Conservation (phyloP, 1,284 basidiomycete genomes). For the Ganoderma boninense region DNA sequence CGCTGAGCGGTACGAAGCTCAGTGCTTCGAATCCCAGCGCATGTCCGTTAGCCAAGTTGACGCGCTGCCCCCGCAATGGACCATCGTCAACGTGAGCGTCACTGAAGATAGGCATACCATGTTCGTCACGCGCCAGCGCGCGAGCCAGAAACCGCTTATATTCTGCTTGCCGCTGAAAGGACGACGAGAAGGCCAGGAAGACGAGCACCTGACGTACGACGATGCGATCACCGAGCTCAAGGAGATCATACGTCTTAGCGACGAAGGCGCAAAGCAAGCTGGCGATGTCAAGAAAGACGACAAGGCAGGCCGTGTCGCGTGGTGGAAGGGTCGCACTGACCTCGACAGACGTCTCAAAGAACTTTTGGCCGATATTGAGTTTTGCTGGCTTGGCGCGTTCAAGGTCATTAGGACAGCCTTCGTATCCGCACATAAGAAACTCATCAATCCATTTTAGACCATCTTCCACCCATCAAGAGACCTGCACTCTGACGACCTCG, state of each 20-base stretch:
- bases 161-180: constrained; percentile 92
- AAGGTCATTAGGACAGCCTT: constrained; percentile 65
- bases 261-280: constrained; percentile 81
- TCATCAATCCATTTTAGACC: constrained; percentile 53
- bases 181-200: constrained; percentile 78
- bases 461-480: constrained; percentile 69
- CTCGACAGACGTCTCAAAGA: constrained; percentile 83
- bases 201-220: constrained; percentile 81
- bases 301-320: constrained; percentile 70
- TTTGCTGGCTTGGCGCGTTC: constrained; percentile 97
- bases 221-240: constrained; percentile 79
- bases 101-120: constrained; percentile 86
- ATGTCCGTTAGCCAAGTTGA: constrained; percentile 50
- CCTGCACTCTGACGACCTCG: constrained; percentile 55
- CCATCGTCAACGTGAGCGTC: constrained; percentile 84
- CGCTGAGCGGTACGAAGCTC: constrained; percentile 59
- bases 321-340: constrained; percentile 86
- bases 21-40: constrained; percentile 49
- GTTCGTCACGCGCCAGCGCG: constrained; percentile 84
- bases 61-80: constrained; percentile 83
- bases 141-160: constrained; percentile 71
- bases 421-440: constrained; percentile 6
- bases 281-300: constrained; percentile 73
- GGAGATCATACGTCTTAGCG: constrained; percentile 82
- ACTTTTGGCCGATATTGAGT: constrained; percentile 88